phyloP scores from a whole-genome alignment of 179 eudicot species.

The Dionaea muscipula region DNA sequence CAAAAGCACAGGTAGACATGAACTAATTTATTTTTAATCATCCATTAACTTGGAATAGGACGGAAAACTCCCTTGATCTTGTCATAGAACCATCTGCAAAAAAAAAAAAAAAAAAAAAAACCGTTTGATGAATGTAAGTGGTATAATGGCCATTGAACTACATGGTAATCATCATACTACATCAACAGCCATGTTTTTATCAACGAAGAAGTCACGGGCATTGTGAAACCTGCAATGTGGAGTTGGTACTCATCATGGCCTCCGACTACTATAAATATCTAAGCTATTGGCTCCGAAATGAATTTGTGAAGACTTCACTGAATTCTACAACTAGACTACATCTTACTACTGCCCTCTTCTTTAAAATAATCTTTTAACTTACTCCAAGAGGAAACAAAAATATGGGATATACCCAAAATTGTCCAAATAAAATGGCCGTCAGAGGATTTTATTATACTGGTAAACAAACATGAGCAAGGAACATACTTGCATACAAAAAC shows the following conservation, averaged over 20 bases:
- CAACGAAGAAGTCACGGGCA: too few species aligned
- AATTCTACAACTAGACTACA: too few species aligned
- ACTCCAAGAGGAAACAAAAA: too few species aligned
- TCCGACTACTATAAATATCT: too few species aligned
- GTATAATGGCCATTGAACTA: not conserved
- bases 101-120: not conserved
- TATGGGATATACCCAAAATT: not conserved
- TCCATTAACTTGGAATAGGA: conserved; percentile 45
- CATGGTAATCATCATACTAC: too few species aligned
- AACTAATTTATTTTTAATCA: not conserved
- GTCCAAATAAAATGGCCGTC: not conserved
- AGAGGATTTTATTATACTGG: not conserved
- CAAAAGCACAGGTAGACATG: not conserved
- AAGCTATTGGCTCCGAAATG: too few species aligned
- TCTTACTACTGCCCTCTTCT: too few species aligned
- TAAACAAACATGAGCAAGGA: conserved; percentile 3
- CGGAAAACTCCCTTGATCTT: conserved; percentile 67
- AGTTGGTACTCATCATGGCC: too few species aligned
- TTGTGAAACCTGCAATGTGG: too few species aligned
- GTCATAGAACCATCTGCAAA: conserved; percentile 84
- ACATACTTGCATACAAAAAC: conserved; percentile 60
- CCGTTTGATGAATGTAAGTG: not conserved
- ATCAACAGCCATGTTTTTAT: too few species aligned
- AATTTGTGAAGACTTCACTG: too few species aligned
- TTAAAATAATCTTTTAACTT: too few species aligned